Evolutionary conservation across 352 stramenopile species (phyloP), one percentile per base, ranked within the genome.

Genomic region (Pythium myriotylum): DNA sequence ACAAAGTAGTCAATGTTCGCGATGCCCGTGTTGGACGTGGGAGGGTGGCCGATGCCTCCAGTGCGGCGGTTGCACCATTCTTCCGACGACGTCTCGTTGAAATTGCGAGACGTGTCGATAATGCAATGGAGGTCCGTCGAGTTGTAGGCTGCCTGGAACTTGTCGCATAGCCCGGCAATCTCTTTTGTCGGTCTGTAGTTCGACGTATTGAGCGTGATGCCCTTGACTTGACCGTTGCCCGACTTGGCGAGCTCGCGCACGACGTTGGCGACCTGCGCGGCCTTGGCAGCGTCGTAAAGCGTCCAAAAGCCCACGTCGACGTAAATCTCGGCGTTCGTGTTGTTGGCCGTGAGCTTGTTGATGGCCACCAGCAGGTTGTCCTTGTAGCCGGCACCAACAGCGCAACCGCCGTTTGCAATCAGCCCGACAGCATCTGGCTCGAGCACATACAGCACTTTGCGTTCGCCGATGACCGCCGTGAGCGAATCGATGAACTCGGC

Each of bases 21-120:
- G 43, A 84, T 64, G 10, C 77, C 77, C 1, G 80, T 89, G 53
- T 81, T 43, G 56, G 58, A 67, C 13, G 79, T 87, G 5, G 83
- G 83, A 9, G 76, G 58, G 13, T 74, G 58, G 40, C 83, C 81
- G 23, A 92, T 79, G n/a, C 76, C 83, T 23, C 73, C 81, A 7
- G 45, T 72, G 56, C 84, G 83, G 29, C 78, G 70, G 51, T 90
- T 89, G 67, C 83, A 92, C 83, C 83, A 92, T 41, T 92, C 83
- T 12, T 73, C 73, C 70, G 49, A 84, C 70, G 45, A 87, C 83
- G 74, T 81, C 1, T 65, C 69, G 32, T 77, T 79, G 59, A 77
- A 78, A 40, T 91, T 89, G 10, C 83, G 75, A 0, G 78, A 88
- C 0, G 83, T 89, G 59, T 92, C 83, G 10, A 88, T 63, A 37